Conservation (phyloP, 1,139 yeast species). For the Geotrichum phurueaensis region DNA sequence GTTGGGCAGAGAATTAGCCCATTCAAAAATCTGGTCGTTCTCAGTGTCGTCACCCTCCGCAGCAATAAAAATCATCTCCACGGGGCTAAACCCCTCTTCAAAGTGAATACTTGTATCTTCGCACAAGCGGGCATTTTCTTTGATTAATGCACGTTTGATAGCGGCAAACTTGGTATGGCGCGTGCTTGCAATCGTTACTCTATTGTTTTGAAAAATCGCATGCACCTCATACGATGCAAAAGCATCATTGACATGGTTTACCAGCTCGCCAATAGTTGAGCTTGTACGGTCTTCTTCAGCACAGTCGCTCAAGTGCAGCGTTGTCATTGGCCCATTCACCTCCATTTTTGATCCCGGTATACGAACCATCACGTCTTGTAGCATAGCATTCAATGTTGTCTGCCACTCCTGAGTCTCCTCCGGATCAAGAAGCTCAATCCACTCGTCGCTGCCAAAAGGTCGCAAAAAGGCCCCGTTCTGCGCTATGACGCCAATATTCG, state of each 20-base stretch:
- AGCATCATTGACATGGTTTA: slow-evolving; percentile 76
- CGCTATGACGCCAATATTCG: slow-evolving; percentile 74
- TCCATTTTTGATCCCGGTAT: slow-evolving; percentile 73
- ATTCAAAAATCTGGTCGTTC: slow-evolving; percentile 59
- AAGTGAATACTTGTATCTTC: neutral
- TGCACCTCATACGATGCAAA: slow-evolving; percentile 62
- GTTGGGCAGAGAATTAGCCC: slow-evolving; percentile 42
- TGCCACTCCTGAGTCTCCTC: slow-evolving; percentile 54
- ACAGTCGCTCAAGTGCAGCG: slow-evolving; percentile 44
- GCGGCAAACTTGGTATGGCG: slow-evolving; percentile 24
- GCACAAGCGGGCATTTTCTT: slow-evolving; percentile 13
- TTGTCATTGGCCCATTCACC: slow-evolving; percentile 66
- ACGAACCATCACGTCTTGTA: slow-evolving; percentile 67
- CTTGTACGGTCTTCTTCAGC: slow-evolving; percentile 49
- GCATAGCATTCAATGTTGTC: slow-evolving; percentile 51
- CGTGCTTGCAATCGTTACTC: slow-evolving; percentile 26
- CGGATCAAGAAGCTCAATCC: slow-evolving; percentile 62
- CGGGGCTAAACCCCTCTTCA: slow-evolving; percentile 7
- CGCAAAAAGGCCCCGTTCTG: slow-evolving; percentile 70
- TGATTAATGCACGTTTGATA: slow-evolving; percentile 23
- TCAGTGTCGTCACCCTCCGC: slow-evolving; percentile 63
- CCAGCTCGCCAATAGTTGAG: slow-evolving; percentile 73
- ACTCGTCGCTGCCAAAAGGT: slow-evolving; percentile 40
- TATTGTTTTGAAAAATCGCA: slow-evolving; percentile 64
- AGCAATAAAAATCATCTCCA: slow-evolving; percentile 37